Conservation (phyloP, 331 rosid genomes). For the Stylosanthes scabra region DNA sequence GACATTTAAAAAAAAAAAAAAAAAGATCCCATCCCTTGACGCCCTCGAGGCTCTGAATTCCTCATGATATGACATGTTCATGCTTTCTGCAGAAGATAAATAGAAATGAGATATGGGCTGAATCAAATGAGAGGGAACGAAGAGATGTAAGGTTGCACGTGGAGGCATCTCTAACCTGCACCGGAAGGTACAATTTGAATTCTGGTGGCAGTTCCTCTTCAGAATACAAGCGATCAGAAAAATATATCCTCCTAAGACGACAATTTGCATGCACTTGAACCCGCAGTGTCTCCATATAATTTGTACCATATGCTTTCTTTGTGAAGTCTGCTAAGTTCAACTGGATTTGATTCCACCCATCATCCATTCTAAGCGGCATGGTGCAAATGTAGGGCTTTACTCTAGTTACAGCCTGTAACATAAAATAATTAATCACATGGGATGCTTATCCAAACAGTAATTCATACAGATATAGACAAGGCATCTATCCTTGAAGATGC, state of each 20-base stretch:
- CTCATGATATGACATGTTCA: conserved; percentile 36
- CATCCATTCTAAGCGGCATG: conserved; percentile 94
- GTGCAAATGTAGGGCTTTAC: conserved; percentile 98
- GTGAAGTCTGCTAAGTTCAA: conserved; percentile 87
- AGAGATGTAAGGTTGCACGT: not conserved
- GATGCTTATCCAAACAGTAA: conserved; percentile 8
- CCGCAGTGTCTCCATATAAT: conserved; percentile 89
- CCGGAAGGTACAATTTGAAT: conserved; percentile 91
- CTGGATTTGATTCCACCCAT: conserved; percentile 99
- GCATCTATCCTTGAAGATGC: not conserved
- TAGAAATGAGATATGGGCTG: not conserved
- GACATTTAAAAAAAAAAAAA: no score
- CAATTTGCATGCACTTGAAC: conserved; percentile 98
- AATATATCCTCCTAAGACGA: conserved; percentile 92
- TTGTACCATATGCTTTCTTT: conserved; percentile 94
- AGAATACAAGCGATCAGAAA: conserved; percentile 87
- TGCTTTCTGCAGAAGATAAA: conserved; percentile 54
- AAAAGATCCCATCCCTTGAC: not conserved
- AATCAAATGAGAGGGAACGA: not conserved
- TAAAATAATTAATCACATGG: conserved; percentile 24
- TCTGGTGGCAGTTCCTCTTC: conserved; percentile 98
- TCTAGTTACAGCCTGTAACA: conserved; percentile 75
- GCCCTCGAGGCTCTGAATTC: not conserved
- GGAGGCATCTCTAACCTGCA: conserved; percentile 60
- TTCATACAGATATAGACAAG: conserved; percentile 10